These are phyloP conservation scores for Tilletia indica DNA, from an alignment of 1,284 basidiomycete species.

Conservation along the genomic window DNA sequence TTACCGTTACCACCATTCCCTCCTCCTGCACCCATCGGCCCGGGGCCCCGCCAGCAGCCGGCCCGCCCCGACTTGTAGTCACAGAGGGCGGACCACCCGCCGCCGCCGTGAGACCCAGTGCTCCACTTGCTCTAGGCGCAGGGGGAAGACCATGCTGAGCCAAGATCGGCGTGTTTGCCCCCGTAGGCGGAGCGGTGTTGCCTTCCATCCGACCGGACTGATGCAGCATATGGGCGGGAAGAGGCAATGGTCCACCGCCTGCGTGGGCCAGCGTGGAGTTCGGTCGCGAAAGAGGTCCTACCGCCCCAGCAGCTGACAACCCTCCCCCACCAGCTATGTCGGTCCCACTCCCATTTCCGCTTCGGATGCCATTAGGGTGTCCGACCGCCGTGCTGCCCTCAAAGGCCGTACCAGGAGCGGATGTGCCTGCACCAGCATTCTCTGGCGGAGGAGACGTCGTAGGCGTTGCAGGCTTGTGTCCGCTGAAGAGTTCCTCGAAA, in stretches of 20 bases:
- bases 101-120: not conserved
- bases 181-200: conserved; percentile 42
- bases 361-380: conserved; percentile 12
- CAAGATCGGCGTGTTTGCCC: conserved; percentile 40
- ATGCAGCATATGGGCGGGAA: conserved; percentile 29
- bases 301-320: not conserved
- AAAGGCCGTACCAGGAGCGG: not conserved
- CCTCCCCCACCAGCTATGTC: not conserved
- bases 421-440: not conserved
- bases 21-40: not conserved
- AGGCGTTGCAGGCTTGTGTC: conserved; percentile 50
- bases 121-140: not conserved
- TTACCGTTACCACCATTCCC: not conserved
- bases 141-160: not conserved
- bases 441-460: not conserved
- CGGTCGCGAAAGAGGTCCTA: not conserved
- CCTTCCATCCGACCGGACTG: conserved; percentile 39
- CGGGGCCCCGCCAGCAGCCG: not conserved
- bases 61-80: not conserved
- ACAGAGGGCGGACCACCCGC: not conserved
- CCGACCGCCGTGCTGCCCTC: conserved; percentile 5
- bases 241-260: not conserved
- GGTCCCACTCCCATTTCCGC: conserved; percentile 1
- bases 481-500: conserved; percentile 86
- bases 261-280: not conserved